Conservation (phyloP, 225 moss, liverwort and hornwort species). For the Climacium dendroides region DNA sequence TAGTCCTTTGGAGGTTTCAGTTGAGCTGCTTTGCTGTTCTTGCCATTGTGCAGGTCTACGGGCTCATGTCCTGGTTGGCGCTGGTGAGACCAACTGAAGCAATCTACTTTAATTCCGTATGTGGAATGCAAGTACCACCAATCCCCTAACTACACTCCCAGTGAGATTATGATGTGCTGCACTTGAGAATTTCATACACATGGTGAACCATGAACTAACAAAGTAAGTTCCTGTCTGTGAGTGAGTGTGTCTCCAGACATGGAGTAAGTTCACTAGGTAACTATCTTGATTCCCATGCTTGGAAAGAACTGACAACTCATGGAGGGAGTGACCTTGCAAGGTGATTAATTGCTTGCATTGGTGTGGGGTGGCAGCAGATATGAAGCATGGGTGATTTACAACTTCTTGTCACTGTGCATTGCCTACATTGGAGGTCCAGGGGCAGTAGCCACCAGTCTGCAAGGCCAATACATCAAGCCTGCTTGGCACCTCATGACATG, state of each 20-base stretch:
- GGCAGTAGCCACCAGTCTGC: conserved; percentile 64
- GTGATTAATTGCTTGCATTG: not conserved
- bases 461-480: conserved; percentile 71
- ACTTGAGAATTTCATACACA: not conserved
- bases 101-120: conserved; percentile 61
- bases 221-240: not conserved
- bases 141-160: not conserved
- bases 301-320: not conserved
- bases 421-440: conserved; percentile 90
- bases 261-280: no score
- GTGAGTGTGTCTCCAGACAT: no score
- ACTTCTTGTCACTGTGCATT: conserved; percentile 83
- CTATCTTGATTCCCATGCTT: no score
- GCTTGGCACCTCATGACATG: conserved; percentile 94
- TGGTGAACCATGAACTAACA: not conserved
- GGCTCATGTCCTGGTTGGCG: conserved; percentile 72
- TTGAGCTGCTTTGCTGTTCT: not conserved
- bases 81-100: conserved; percentile 47
- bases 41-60: conserved; percentile 44
- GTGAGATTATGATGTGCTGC: not conserved
- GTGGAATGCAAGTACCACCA: conserved; percentile 61
- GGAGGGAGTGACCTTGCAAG: not conserved
- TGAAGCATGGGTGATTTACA: conserved; percentile 97
- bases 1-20: not conserved
- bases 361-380: conserved; percentile 35